Conservation (phyloP, 2,329 filamentous ascomycete genomes). For the Dothistroma septosporum region DNA sequence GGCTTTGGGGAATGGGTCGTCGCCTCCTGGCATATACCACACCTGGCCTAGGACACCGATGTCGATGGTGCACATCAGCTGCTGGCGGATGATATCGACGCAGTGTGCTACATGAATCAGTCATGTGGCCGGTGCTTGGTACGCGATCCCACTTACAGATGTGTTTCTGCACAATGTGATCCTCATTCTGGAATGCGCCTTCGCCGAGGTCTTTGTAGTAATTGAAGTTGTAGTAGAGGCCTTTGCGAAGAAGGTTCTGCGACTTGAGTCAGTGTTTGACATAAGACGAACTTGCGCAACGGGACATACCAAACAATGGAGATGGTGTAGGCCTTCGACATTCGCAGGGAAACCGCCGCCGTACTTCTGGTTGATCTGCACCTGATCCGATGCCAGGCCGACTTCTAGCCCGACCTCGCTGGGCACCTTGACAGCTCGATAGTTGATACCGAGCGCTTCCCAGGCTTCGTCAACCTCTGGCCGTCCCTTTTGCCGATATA, state of each 20-base stretch:
- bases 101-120: conserved; percentile 50
- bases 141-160: conserved; percentile 46
- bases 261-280: background rate
- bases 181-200: conserved; percentile 55
- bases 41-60: conserved; percentile 59
- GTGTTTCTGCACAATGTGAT: conserved; percentile 53
- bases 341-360: conserved; percentile 58
- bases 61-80: conserved; percentile 62
- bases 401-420: conserved; percentile 31
- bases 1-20: conserved; percentile 37
- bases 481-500: conserved; percentile 48
- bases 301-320: conserved; percentile 49
- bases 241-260: conserved; percentile 57
- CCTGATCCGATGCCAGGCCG: conserved; percentile 53
- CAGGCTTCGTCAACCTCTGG: conserved; percentile 54
- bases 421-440: conserved; percentile 12
- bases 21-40: conserved; percentile 49
- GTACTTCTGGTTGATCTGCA: conserved; percentile 53
- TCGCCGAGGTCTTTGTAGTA: conserved; percentile 49
- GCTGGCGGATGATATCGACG: conserved; percentile 59
- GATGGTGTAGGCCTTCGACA: conserved; percentile 54
- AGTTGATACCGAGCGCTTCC: conserved; percentile 51
- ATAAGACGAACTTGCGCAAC: background rate
- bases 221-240: conserved; percentile 57
- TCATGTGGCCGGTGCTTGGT: background rate